Conservation (phyloP, 495 filamentous ascomycete genomes). For the Penicillium flavigenum region DNA sequence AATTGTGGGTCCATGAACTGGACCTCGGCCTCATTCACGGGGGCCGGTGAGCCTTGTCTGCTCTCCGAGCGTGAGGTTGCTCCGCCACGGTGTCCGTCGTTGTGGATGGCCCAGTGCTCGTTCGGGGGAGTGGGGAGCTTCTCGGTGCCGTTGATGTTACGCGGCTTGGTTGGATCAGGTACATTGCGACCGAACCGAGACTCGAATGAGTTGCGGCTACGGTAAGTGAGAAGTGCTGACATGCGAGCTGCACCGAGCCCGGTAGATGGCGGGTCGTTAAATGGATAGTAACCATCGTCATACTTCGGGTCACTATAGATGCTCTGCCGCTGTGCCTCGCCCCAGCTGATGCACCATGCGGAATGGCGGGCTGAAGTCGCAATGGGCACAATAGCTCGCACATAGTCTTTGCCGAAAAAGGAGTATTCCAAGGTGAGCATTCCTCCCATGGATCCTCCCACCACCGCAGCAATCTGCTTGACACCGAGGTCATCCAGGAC, state of each 20-base stretch:
- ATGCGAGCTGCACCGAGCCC: slow-evolving; percentile 94
- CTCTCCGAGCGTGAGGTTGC: slow-evolving; percentile 39
- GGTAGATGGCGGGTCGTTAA: slow-evolving; percentile 76
- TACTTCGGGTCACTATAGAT: slow-evolving; percentile 99
- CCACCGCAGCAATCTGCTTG: slow-evolving; percentile 78
- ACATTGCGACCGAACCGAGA: slow-evolving; percentile 90
- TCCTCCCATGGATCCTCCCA: slow-evolving; percentile 97
- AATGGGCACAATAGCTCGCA: slow-evolving; percentile 86
- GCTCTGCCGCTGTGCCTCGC: slow-evolving; percentile 94
- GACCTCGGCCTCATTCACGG: slow-evolving; percentile 30
- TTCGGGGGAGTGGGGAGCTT: slow-evolving; percentile 66
- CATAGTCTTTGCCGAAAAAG: slow-evolving; percentile 93
- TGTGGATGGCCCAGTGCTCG: slow-evolving; percentile 91
- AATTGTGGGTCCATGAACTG: slow-evolving; percentile 74
- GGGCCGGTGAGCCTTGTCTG: slow-evolving; percentile 35
- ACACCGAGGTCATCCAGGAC: slow-evolving; percentile 89
- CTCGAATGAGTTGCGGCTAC: slow-evolving; percentile 95
- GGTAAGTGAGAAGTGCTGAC: slow-evolving; percentile 92
- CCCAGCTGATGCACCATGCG: slow-evolving; percentile 99
- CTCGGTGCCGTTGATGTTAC: slow-evolving; percentile 70
- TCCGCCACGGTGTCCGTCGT: slow-evolving; percentile 78
- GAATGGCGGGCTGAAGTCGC: slow-evolving; percentile 93
- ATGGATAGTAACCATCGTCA: slow-evolving; percentile 90
- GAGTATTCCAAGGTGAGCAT: slow-evolving; percentile 97
- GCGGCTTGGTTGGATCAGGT: slow-evolving; percentile 75